A percentile compares a stretch with the other conserved stretches of the same genome.
Conservation (phyloP, 768 basidiomycete species). For the Boletus rex-veris region DNA sequence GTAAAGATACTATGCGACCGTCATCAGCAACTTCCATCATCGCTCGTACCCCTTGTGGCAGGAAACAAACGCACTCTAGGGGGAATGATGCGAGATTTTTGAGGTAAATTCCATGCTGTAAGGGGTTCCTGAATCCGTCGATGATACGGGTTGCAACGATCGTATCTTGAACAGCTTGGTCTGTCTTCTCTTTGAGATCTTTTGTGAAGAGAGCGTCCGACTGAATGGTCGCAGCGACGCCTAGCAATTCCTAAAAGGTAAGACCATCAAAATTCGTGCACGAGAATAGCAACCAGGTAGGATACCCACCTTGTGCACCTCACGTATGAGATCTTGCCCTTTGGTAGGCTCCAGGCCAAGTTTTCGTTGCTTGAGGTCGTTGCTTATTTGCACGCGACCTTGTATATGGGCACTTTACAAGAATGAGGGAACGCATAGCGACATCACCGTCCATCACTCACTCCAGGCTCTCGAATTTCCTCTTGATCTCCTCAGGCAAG, state of each 20-base stretch:
- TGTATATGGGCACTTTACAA: constrained; percentile 60
- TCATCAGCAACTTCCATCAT: background rate
- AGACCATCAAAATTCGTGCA: background rate
- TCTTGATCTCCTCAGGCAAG: constrained; percentile 66
- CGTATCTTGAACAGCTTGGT: constrained; percentile 76
- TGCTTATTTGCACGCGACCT: constrained; percentile 75
- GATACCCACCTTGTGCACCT: constrained; percentile 57
- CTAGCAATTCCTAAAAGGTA: constrained; percentile 55
- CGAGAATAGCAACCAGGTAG: background rate
- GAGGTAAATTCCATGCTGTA: constrained; percentile 63
- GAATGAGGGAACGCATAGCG: constrained; percentile 4
- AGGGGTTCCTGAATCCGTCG: constrained; percentile 74
- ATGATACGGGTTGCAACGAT: constrained; percentile 74
- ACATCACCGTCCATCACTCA: constrained; percentile 32
- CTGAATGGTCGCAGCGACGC: constrained; percentile 57
- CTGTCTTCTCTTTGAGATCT: constrained; percentile 71
- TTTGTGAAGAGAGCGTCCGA: constrained; percentile 63
- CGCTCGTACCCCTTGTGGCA: background rate
- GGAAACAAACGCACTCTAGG: constrained; percentile 54
- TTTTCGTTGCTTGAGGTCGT: constrained; percentile 72
- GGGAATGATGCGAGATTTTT: constrained; percentile 83
- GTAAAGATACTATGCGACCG: constrained; percentile 56
- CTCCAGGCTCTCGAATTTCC: constrained; percentile 68
- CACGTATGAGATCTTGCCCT: constrained; percentile 64
- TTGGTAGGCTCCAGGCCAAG: constrained; percentile 72